Conservation (phyloP, 768 basidiomycete species). For the Cystoderma amianthinum region DNA sequence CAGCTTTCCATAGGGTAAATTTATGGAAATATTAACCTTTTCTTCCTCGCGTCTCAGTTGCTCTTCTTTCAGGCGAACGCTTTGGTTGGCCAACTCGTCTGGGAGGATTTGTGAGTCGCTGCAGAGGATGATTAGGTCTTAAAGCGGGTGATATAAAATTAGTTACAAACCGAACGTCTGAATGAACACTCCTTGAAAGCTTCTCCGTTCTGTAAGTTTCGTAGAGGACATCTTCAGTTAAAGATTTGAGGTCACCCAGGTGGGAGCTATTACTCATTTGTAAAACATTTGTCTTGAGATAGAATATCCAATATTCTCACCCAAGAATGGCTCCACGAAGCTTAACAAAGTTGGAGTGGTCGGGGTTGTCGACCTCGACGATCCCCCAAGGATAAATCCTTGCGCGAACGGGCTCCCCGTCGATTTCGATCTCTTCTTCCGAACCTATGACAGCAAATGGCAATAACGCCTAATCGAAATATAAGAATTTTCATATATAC, state of each 20-base stretch:
- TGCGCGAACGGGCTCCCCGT: constrained; percentile 72
- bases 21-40: constrained; percentile 37
- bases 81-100: constrained; percentile 84
- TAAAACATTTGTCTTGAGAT: constrained; percentile 6
- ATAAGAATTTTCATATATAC: not conserved
- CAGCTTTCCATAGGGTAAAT: not conserved
- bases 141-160: not conserved
- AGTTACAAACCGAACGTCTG: constrained; percentile 43
- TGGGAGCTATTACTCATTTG: no score
- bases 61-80: constrained; percentile 85
- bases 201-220: constrained; percentile 91
- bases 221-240: constrained; percentile 80
- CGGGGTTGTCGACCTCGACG: constrained; percentile 87
- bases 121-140: not conserved
- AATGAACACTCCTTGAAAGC: constrained; percentile 61
- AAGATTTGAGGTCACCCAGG: constrained; percentile 74
- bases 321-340: constrained; percentile 74
- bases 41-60: constrained; percentile 85
- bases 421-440: constrained; percentile 79
- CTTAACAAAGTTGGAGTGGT: constrained; percentile 81
- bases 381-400: constrained; percentile 90
- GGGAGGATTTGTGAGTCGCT: constrained; percentile 71
- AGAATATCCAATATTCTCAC: constrained; percentile 23
- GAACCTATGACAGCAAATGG: constrained; percentile 88
- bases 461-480: constrained; percentile 42